Base-by-base conservation (phyloP, 306 rosid species). In the Cicer judaicum region DNA sequence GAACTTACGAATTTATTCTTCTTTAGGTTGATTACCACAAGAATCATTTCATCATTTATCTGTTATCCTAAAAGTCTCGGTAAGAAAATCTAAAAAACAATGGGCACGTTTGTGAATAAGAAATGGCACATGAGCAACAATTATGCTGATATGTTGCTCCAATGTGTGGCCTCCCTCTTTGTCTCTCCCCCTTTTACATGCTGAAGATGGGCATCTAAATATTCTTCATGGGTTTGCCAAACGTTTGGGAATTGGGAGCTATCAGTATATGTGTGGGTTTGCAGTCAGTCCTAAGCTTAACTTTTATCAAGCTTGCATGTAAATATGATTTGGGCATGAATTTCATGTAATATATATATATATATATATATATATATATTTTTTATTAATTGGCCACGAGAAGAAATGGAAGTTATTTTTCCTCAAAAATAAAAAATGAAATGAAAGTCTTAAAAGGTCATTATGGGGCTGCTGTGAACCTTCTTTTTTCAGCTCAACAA, bases 321-420 rank as follows among this genome's bases (percentile, higher is more conserved):
- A 80, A 78, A 82, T 81, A 76, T 68, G 75, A 77, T 68, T 71
- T 39, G 79, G 67, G 85, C 78, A 77, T 52, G 78, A 61, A 83
- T 47, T 70, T 73, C 69, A 73, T 78, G 42, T 65, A 29, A 73
- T 60, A 16, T 73, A 42, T 44, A 13, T 47, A 21, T 21, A 21
- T 14, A 39, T 12, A 5, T 50, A 16, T 73, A 42, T 44, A 13
- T 47, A 21, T 21, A 21, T 14, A 39, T 12, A 5, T 50, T 21
- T 59, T 14, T 44, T 12, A 7, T 39, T 55, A 15, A 29, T 74
- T 39, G 62, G 41, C 15, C 6, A 64, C 55, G 61, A 10, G 10
- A 46, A 48, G 42, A 13, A 54, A 47, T 18, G 61, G 34, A 21
- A 74, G 19, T 3, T 52, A 14, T 52, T 7, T 52, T 16, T 52